Base-by-base conservation (phyloP, 352 stramenopile genomes). In the Pythium angustatum region DNA sequence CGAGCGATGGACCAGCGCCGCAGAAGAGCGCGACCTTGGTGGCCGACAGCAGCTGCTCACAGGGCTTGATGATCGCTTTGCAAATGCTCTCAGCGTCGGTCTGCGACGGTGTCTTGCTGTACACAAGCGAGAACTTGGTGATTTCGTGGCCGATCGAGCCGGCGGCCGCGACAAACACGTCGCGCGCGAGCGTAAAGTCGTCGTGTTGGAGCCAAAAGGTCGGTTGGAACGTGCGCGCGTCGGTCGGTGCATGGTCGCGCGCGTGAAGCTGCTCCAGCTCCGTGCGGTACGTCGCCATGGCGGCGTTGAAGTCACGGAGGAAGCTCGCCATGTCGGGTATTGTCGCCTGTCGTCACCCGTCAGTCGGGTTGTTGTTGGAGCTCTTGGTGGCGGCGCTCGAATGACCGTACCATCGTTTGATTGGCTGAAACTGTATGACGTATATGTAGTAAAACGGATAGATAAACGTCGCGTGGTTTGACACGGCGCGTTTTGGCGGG, bases 121-220 rank as follows among this genome's bases (percentile, higher is more conserved):
- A 91, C 66, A 96, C 85, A 28, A 96, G 76, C 54, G 87, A 93
- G 59, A 96, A 93, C 72, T 96, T 96, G 73, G 87, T 96, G 63
- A 94, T 83, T 28, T 90, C 78, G 27, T 91, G 79, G 27, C 77
- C 82, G 43, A 96, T 94, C 4, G 79, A 75, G 24, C 78, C 81
- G 15, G 68, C 69, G 7, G 87, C 80, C 72, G 84, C 84, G 6
- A 92, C 63, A 44, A 93, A 90, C 43, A 95, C 86, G 58, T 93
- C 85, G 38, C 84, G 75, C 40, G 84, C 86, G 52, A 93, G 75
- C 67, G 77, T 79, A 61, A 93, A 95, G 31, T 95, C 86, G 19
- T 72, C 64, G 41, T 91, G 72, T 58, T 89, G 72, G 59, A 91
- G 66, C 86, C 86, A 95, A 66, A 95, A 95, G 3, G 73, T 78